Base-by-base conservation (phyloP, 768 basidiomycete species). In the Mycena floridula region DNA sequence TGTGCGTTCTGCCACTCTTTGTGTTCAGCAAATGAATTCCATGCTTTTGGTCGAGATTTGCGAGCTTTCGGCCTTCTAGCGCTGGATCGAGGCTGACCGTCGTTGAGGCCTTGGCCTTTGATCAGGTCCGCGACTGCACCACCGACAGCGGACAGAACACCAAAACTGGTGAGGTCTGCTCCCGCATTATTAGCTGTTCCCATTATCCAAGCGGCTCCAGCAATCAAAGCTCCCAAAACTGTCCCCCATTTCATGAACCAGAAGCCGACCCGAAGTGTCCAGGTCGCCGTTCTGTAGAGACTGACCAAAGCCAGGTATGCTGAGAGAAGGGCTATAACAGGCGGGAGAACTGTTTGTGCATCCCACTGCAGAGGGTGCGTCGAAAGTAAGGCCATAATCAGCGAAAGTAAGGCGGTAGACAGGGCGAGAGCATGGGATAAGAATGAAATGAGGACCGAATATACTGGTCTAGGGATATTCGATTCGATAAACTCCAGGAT, bases 161-260 rank as follows among this genome's bases (percentile, higher is more conserved):
- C 68, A 40, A 60, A n/a, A n/a, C n/a, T n/a, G 59, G 20, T 60
- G 40, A 60, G 59, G 21, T 60, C 62, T 11, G 59, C 61, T 11
- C 68, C 55, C 30, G 60, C 66, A 44, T 62, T 65, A 13, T 48
- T 57, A 18, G 55, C 58, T 40, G 59, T 56, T 8, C 67, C 72
- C 59, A 77, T 60, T 39, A 77, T 62, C 74, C 77, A 87, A 8
- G 78, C 80, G 13, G 64, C 58, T 7, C 68, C 70, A 5, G 73
- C 81, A n/a, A 74, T 70, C 7, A 82, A 53, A 2, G 69, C 61
- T 11, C 69, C 74, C 7, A 87, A 48, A 38, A 91, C 63, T 9
- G 69, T 63, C 20, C 82, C 83, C 88, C 88, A 91, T 63, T 91
- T 91, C 54, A 85, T 58, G 54, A 87, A 73, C 71, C 76, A 88